Percentiles rank a stretch among this genome's conserved stretches.
phyloP scores from a whole-genome alignment of 202 grass and related monocot species.

The Miscanthus sacchariflorus region DNA sequence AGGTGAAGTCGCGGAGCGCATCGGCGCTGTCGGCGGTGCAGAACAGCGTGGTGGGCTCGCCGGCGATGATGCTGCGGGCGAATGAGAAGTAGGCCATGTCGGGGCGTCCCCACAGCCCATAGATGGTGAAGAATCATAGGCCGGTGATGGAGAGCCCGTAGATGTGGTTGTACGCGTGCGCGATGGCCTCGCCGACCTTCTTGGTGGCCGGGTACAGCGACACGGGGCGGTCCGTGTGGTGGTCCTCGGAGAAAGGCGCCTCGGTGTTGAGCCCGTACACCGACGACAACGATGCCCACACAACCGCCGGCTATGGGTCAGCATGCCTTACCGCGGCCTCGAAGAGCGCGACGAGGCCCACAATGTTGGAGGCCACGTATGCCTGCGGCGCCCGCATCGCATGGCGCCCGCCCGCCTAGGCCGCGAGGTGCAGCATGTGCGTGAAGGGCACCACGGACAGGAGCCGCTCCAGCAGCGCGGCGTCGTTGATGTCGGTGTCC shows the following conservation, averaged over 20 bases:
- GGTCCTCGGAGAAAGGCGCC: constrained; percentile 82
- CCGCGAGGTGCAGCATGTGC: constrained; percentile 95
- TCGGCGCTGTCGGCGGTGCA: constrained; percentile 43
- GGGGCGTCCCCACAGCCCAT: constrained; percentile 95
- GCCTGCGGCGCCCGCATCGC: constrained; percentile 81
- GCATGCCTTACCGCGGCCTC: constrained; percentile 76
- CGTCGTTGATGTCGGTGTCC: constrained; percentile 78
- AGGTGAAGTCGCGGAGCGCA: constrained; percentile 90
- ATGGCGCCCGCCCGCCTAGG: constrained; percentile 90
- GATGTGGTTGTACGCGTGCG: constrained; percentile 96
- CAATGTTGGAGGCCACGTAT: constrained; percentile 91
- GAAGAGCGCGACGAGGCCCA: constrained; percentile 75
- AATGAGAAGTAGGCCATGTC: constrained; percentile 99
- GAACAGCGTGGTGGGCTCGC: constrained; percentile 84
- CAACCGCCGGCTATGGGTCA: constrained; percentile 84
- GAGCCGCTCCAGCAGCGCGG: constrained; percentile 56
- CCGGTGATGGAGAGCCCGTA: constrained; percentile 96
- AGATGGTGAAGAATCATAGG: constrained; percentile 95
- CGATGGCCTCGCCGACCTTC: constrained; percentile 97
- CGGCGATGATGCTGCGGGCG: constrained; percentile 68
- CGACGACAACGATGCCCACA: constrained; percentile 95
- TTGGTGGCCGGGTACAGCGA: constrained; percentile 99
- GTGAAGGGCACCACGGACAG: constrained; percentile 59
- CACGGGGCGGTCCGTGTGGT: constrained; percentile 82
- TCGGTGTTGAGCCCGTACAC: constrained; percentile 89